Conservation (phyloP, 768 basidiomycete genomes). For the Kockovaella imperatae region DNA sequence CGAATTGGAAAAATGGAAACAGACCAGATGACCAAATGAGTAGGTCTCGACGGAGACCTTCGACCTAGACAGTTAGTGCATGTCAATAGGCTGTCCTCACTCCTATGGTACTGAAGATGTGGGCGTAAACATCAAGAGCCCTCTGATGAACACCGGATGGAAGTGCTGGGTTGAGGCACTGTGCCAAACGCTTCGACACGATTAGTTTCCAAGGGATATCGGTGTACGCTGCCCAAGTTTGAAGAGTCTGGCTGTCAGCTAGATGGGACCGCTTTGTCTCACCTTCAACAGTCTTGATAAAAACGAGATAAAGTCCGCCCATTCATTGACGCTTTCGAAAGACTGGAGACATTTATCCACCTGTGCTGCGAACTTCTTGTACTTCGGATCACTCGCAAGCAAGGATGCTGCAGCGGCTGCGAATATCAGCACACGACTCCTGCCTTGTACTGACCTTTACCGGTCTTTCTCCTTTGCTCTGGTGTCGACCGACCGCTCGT, state of each 20-base stretch:
- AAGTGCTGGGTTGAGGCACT: slow-evolving; percentile 94
- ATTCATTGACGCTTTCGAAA: slow-evolving; percentile 94
- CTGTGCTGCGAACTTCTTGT: slow-evolving; percentile 83
- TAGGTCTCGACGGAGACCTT: slow-evolving; percentile 77
- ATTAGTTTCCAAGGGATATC: slow-evolving; percentile 91
- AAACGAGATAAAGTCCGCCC: slow-evolving; percentile 99
- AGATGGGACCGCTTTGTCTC: slow-evolving; percentile 3
- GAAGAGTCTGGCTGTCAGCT: slow-evolving; percentile 60
- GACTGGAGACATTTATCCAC: slow-evolving; percentile 87
- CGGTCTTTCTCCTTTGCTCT: slow-evolving; percentile 26
- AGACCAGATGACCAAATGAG: slow-evolving; percentile 90
- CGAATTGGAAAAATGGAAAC: slow-evolving; percentile 98
- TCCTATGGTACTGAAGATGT: slow-evolving; percentile 83
- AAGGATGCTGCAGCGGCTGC: slow-evolving; percentile 29
- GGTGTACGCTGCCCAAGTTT: slow-evolving; percentile 77
- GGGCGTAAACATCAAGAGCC: slow-evolving; percentile 86
- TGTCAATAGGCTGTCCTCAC: slow-evolving; percentile 49
- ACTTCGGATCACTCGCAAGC: slow-evolving; percentile 64
- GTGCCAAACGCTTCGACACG: slow-evolving; percentile 87
- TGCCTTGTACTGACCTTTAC: slow-evolving; percentile 19
- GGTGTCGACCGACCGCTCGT: slow-evolving; percentile 31
- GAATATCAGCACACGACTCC: background rate
- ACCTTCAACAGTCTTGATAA: slow-evolving; percentile 89
- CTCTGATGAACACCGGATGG: slow-evolving; percentile 95
- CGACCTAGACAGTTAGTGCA: slow-evolving; percentile 53